phyloP scores from a whole-genome alignment of 1,139 yeast species.

The Petasospora fabianii region DNA sequence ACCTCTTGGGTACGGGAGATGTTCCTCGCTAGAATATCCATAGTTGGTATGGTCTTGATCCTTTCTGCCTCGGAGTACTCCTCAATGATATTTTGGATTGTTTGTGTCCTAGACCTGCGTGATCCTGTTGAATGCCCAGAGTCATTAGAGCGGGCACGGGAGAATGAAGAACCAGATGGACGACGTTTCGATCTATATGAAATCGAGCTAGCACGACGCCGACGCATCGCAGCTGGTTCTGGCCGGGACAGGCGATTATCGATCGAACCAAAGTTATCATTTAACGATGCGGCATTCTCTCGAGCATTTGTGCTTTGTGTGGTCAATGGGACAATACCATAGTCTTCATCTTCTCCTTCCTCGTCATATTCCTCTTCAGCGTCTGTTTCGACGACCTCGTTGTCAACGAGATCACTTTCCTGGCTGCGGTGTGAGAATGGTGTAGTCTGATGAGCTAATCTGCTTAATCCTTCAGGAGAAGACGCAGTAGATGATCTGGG shows the following conservation, averaged over 20 bases:
- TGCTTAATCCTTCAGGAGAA: too few relatives aligned
- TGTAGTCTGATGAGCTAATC: too few relatives aligned
- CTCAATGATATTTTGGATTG: constrained; percentile 48
- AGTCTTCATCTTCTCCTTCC: constrained; percentile 2
- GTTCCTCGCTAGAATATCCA: constrained; percentile 16
- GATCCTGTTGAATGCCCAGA: constrained; percentile 23
- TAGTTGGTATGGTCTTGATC: constrained; percentile 11
- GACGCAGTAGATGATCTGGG: background rate
- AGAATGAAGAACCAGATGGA: constrained; percentile 4
- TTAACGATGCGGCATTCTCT: background rate
- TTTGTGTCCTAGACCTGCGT: constrained; percentile 42
- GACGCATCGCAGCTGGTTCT: too few relatives aligned
- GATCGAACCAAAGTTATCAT: background rate
- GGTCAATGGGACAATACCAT: constrained; percentile 3
- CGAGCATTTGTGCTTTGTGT: background rate
- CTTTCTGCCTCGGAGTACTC: constrained; percentile 50
- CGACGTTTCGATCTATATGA: constrained; percentile 2
- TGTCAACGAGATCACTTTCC: too few relatives aligned
- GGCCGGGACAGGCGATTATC: background rate
- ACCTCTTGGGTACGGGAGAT: constrained; percentile 21
- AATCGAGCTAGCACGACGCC: too few relatives aligned
- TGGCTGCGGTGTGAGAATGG: too few relatives aligned
- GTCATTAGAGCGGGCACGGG: constrained; percentile 13
- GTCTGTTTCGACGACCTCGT: background rate
- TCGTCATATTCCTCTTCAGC: background rate